These are phyloP conservation scores for Nannochloropsis oceanica DNA, from an alignment of 108 stramenopile genomes.

Conservation along the genomic window DNA sequence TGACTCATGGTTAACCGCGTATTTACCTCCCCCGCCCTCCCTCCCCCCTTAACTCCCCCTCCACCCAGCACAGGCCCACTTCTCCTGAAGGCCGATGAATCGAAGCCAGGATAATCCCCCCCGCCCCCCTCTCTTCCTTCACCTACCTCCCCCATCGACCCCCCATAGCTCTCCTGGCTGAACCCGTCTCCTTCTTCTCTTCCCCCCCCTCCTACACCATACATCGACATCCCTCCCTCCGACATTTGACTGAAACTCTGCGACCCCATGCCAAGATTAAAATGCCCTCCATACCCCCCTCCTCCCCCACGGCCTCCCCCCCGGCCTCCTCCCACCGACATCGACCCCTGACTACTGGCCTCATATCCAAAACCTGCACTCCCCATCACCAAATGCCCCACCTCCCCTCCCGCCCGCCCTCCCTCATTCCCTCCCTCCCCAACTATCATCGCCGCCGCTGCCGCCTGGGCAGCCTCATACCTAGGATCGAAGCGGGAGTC, in stretches of 20 bases:
- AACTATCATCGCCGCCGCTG: not conserved
- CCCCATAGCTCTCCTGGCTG: not conserved
- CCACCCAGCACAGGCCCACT: not conserved
- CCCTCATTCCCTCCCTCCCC: not conserved
- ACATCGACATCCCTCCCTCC: not conserved
- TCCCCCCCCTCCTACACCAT: no score
- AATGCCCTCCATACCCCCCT: not conserved
- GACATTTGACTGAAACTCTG: not conserved
- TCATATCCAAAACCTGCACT: not conserved
- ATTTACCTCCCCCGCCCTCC: not conserved
- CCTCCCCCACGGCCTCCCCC: not conserved
- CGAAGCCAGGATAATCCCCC: not conserved
- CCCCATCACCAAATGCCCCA: slow-evolving; percentile 1
- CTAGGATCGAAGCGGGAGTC: slow-evolving; percentile 23
- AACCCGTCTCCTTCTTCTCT: not conserved
- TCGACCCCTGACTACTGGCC: not conserved
- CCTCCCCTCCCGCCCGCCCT: not conserved
- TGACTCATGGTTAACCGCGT: not conserved
- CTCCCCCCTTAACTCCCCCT: not conserved
- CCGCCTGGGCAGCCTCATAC: not conserved
- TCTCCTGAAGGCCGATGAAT: not conserved
- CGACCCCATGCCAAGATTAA: not conserved
- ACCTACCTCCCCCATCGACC: not conserved
- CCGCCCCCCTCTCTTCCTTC: not conserved
- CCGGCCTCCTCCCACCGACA: not conserved